Base-by-base conservation (phyloP, 768 basidiomycete species). In the Russula dissimulans region DNA sequence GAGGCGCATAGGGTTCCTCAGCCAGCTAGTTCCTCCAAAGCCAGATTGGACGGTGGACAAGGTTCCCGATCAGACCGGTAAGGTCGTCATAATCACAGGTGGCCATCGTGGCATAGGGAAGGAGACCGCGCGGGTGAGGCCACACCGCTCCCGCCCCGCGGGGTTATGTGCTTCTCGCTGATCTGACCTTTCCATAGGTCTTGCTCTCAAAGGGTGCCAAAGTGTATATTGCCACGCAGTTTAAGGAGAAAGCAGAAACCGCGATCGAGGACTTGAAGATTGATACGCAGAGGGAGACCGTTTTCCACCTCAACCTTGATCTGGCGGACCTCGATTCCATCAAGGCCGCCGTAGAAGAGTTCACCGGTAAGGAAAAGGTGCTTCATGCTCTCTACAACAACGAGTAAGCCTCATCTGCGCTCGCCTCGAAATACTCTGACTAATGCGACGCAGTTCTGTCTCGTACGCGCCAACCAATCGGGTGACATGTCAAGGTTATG, bases 11-110 rank as follows among this genome's bases (percentile, higher is more conserved):
- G 55, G 53, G 15, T 6, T 60, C 22, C 1, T 55, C 32, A 55
- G 59, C 43, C 56, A 65, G 14, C 41, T 52, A 1, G 56, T 63
- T 41, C 61, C 64, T 7, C 64, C 64, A 4, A 53, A 39, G 42
- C 38, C 64, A n/a, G 31, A 15, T 1, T 65, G 61, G 56, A 54
- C 57, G 2, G 50, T 31, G 14, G 44, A 59, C 10, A 52, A 59
- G 29, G 42, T 65, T 3, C 57, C 57, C 3, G 58, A 63, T 38
- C 64, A 57, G 47, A 31, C 29, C 2, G 46, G 46, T 39, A 57
- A 42, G 47, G 22, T 31, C 2, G 56, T 18, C 12, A 18, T 57
- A n/a, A 41, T 57, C 29, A 57, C 56, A 0, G 47, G 39, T 14
- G 56, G 56, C 14, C 7, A 57, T 34, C 6, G 39, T 2, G 56